Percentiles rank a stretch among this genome's conserved stretches.
phyloP scores from a whole-genome alignment of 106 monocot genomes.

The Dioscorea alata region DNA sequence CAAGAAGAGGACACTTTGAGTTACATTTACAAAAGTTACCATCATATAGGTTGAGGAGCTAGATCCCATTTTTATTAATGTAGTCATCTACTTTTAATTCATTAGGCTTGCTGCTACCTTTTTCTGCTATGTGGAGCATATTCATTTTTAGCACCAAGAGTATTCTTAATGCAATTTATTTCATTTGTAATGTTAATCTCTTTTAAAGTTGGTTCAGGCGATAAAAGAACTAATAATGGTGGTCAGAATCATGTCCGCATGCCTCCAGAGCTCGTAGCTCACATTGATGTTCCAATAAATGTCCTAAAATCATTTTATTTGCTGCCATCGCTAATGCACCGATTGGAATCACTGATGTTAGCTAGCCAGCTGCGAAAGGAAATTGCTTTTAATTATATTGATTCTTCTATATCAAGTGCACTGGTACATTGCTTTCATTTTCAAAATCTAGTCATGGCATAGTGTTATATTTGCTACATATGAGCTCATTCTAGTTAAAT shows the following conservation, averaged over 20 bases:
- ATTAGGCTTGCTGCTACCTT: no score
- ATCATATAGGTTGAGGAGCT: no score
- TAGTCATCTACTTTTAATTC: no score
- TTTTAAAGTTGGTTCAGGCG: constrained; percentile 6
- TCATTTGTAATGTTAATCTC: not conserved
- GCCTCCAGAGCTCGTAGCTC: constrained; percentile 91
- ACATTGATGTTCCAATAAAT: constrained; percentile 58
- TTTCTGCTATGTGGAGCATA: no score
- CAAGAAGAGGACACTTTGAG: no score
- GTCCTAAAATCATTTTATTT: constrained; percentile 78
- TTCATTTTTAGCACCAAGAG: no score
- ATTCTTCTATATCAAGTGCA: constrained; percentile 37
- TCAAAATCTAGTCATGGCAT: not conserved
- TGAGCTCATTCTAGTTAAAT: not conserved
- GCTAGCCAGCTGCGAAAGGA: constrained; percentile 74
- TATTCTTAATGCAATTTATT: no score
- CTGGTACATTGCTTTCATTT: constrained; percentile 42
- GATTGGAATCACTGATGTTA: constrained; percentile 76
- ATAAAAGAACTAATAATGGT: constrained; percentile 10
- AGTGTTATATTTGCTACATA: not conserved
- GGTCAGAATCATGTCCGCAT: constrained; percentile 39
- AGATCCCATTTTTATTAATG: no score
- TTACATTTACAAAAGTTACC: no score
- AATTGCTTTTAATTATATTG: constrained; percentile 28
- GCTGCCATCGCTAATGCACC: constrained; percentile 90